Base-by-base conservation (phyloP, 306 rosid genomes). In the Cyamopsis tetragonoloba region DNA sequence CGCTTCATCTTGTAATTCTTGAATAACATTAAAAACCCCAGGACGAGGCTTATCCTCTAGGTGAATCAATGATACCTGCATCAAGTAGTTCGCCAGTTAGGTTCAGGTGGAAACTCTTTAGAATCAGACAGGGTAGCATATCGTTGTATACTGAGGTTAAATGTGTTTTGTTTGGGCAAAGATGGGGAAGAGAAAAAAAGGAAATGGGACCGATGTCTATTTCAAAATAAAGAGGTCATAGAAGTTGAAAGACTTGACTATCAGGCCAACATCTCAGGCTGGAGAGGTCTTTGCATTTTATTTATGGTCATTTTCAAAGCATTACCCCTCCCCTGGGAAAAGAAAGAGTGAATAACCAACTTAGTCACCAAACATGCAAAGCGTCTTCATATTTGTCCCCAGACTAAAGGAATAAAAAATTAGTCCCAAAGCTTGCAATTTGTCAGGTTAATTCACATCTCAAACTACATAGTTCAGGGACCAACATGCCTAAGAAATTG, bases 1-100 rank as follows among this genome's bases (percentile, higher is more conserved):
- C 54, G 90, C 97, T 70, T 81, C 81, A 53, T 83, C 80, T 72
- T 31, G 85, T 78, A 93, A 75, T 69, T 93, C 99, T 19, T 39
- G 73, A 70, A 90, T 83, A 74, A 91, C 95, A 76, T 86, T 85
- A 49, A 34, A 65, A 54, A 90, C 90, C 53, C 96, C 99, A 27
- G 95, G 83, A 19, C 96, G 95, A 43, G 99, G 99, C 38, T 80
- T 87, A 79, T 93, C 99, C 84, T 93, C 99, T 22, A 90, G 84
- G 85, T 90, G 97, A 85, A 93, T 93, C 81, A 93, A 77, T 8
- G 99, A 83, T 54, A 93, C 89, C 99, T 88, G 87, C 79, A 77
- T 48, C 74, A 63, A 69, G 81, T 44, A 57, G 30, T 15, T 46
- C 19, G 38, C 18, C 26, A 49, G 55, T 62, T 46, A 61, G 74